A percentile compares a stretch with the other conserved stretches of the same genome.
These are phyloP conservation scores for Albatrellus ellisii DNA, from an alignment of 768 basidiomycete genomes.

Conservation along the genomic window DNA sequence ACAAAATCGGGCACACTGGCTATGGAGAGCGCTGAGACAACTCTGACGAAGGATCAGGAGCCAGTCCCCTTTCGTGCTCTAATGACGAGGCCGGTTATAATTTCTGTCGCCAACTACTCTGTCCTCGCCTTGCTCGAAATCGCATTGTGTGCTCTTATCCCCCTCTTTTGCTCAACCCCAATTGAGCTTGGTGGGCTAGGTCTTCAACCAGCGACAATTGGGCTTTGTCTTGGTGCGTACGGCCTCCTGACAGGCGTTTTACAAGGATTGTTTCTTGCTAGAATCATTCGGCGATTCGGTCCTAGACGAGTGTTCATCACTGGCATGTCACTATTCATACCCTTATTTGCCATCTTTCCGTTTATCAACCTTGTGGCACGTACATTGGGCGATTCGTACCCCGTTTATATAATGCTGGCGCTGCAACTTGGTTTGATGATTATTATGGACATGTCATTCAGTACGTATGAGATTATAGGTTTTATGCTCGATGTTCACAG, in stretches of 20 bases:
- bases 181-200: constrained; percentile 26
- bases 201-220: constrained; percentile 23
- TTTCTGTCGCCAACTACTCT: constrained; percentile 23
- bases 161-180: constrained; percentile 28
- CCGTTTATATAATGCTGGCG: constrained; percentile 28
- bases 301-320: constrained; percentile 20
- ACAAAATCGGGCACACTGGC: no score
- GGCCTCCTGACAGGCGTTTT: constrained; percentile 27
- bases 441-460: constrained; percentile 1
- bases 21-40: no score
- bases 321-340: constrained; percentile 15
- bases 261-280: constrained; percentile 26
- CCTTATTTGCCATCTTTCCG: constrained; percentile 18
- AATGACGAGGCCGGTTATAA: constrained; percentile 20
- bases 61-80: constrained; percentile 17
- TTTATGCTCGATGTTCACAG: neutral
- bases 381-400: neutral
- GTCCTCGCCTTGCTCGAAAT: constrained; percentile 27
- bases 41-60: constrained; percentile 2
- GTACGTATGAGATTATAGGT: constrained; percentile 23
- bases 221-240: constrained; percentile 21
- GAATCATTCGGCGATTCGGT: constrained; percentile 22
- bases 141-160: constrained; percentile 23
- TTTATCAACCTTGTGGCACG: constrained; percentile 3
- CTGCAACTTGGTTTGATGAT: neutral